phyloP scores from a whole-genome alignment of 768 basidiomycete genomes.

The Calocera cornea region DNA sequence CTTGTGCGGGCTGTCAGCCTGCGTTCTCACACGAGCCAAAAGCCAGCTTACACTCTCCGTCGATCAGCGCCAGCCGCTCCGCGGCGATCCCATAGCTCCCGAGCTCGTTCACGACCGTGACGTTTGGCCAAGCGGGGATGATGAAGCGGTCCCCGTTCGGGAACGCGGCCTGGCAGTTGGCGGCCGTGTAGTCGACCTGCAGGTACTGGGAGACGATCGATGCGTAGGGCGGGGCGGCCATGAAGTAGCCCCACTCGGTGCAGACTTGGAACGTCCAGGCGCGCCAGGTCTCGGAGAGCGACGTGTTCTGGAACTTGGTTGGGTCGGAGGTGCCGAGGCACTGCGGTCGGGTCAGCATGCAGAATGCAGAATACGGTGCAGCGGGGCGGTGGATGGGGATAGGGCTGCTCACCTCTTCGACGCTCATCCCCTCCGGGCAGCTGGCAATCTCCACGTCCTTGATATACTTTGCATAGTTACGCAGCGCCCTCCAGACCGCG shows the following conservation, averaged over 20 bases:
- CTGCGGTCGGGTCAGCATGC: constrained; percentile 24
- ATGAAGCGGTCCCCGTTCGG: constrained; percentile 60
- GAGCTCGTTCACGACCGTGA: constrained; percentile 66
- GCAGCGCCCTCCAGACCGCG: constrained; percentile 31
- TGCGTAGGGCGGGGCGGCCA: constrained; percentile 51
- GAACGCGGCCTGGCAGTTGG: constrained; percentile 30
- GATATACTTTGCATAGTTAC: constrained; percentile 69
- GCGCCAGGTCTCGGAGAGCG: constrained; percentile 64
- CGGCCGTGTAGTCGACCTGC: constrained; percentile 5
- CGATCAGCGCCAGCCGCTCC: constrained; percentile 75
- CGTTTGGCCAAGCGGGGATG: constrained; percentile 62
- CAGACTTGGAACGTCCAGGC: constrained; percentile 86
- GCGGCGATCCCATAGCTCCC: constrained; percentile 75
- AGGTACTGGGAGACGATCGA: constrained; percentile 54
- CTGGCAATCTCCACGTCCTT: constrained; percentile 47
- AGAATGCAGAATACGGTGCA: not conserved
- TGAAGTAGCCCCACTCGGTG: constrained; percentile 93
- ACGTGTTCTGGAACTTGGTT: constrained; percentile 44
- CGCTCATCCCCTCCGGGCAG: constrained; percentile 39
- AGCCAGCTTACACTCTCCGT: constrained; percentile 55
- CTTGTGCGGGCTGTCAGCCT: constrained; percentile 26
- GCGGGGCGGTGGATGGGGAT: not conserved
- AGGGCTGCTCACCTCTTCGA: constrained; percentile 42
- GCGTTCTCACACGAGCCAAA: not conserved
- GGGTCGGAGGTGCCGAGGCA: constrained; percentile 82